Conservation (phyloP, 768 basidiomycete genomes). For the Lactarius vividus region DNA sequence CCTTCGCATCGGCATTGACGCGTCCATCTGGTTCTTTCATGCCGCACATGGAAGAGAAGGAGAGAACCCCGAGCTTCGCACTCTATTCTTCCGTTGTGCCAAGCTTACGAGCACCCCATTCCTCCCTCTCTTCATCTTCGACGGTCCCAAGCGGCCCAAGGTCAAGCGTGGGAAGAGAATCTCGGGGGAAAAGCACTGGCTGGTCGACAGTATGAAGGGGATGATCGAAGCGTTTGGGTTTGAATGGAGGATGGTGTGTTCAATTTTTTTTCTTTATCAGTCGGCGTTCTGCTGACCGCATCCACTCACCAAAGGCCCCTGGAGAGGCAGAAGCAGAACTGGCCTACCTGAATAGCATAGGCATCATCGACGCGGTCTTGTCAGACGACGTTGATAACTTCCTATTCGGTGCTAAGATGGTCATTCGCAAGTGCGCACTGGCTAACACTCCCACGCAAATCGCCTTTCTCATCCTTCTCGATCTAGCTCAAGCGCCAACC, state of each 20-base stretch:
- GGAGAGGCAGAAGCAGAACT: conserved; percentile 95
- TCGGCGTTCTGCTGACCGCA: conserved; percentile 26
- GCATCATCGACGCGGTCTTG: conserved; percentile 82
- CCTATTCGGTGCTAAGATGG: conserved; percentile 78
- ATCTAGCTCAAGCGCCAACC: conserved; percentile 61
- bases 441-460: not conserved
- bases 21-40: conserved; percentile 80
- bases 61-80: conserved; percentile 84
- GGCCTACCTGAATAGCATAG: conserved; percentile 78
- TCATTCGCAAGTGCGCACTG: conserved; percentile 73
- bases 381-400: conserved; percentile 95
- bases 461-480: not conserved
- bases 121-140: conserved; percentile 88
- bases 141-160: conserved; percentile 80
- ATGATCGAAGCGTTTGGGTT: conserved; percentile 80
- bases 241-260: conserved; percentile 63
- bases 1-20: conserved; percentile 83
- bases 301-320: conserved; percentile 60
- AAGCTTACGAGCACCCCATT: conserved; percentile 75
- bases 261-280: not conserved
- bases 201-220: conserved; percentile 72
- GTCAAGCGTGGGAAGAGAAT: conserved; percentile 78
- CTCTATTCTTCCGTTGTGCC: conserved; percentile 81
- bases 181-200: conserved; percentile 56
- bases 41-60: conserved; percentile 72